A percentile compares a stretch with the other conserved stretches of the same genome.
Conservation (phyloP, 345 rosid genomes). For the Eucalyptus sp. region DNA sequence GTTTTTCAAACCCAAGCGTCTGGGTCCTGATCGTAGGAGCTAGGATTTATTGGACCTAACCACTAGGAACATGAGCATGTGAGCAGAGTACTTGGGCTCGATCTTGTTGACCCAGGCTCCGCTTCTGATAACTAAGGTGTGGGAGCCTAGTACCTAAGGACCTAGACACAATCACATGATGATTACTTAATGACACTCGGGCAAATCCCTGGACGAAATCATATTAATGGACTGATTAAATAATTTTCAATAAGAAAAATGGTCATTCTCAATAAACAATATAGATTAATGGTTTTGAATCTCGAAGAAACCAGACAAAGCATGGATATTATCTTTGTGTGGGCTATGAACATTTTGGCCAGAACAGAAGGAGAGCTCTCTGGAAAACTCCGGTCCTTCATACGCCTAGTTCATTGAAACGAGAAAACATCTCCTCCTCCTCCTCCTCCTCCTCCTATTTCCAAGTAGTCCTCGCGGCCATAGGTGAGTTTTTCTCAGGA, state of each 20-base stretch:
- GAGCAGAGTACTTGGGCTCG: not conserved
- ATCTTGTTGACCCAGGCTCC: not conserved
- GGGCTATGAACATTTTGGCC: too few relatives aligned
- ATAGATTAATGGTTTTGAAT: too few relatives aligned
- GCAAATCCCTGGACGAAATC: not conserved
- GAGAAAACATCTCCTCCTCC: too few relatives aligned
- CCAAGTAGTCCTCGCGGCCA: not conserved
- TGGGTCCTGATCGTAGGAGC: not conserved
- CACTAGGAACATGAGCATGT: not conserved
- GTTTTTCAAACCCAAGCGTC: not conserved
- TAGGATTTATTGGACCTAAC: not conserved
- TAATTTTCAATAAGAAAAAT: too few relatives aligned
- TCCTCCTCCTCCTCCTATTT: too few relatives aligned
- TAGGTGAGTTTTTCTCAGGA: conserved; percentile 7
- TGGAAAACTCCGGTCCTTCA: not conserved
- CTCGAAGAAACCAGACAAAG: too few relatives aligned
- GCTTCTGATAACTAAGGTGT: not conserved
- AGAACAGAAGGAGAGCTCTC: too few relatives aligned
- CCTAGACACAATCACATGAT: not conserved
- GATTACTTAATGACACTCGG: not conserved
- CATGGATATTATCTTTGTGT: too few relatives aligned
- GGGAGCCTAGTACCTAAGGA: not conserved
- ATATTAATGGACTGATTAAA: too few relatives aligned
- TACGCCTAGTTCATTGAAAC: not conserved
- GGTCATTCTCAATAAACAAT: too few relatives aligned